Conservation (phyloP, 768 basidiomycete genomes). For the Hebeloma cylindrosporum region DNA sequence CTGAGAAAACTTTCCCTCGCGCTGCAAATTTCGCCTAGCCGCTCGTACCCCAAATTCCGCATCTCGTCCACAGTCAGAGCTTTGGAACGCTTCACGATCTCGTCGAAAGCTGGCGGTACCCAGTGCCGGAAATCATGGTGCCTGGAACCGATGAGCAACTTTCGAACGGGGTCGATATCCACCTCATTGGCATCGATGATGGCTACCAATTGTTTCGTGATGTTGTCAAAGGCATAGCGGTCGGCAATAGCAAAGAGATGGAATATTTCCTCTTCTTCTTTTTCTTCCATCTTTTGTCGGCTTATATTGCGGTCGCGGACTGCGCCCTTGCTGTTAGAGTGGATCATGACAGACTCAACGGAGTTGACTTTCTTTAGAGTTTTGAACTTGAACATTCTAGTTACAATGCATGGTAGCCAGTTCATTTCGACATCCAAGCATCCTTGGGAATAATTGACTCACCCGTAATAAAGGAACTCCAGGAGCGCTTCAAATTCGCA, state of each 20-base stretch:
- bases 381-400: too few species aligned
- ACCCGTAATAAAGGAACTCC: conserved; percentile 41
- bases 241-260: conserved; percentile 3
- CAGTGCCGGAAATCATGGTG: not conserved
- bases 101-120: not conserved
- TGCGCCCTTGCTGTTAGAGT: too few species aligned
- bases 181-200: not conserved
- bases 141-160: conserved; percentile 1
- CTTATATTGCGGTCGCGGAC: too few species aligned
- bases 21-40: too few species aligned
- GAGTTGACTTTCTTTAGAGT: too few species aligned
- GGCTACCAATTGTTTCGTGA: not conserved
- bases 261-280: not conserved
- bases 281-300: too few species aligned
- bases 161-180: not conserved
- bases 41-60: not conserved
- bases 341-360: too few species aligned
- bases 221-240: not conserved
- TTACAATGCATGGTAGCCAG: too few species aligned
- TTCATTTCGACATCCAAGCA: too few species aligned
- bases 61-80: conserved; percentile 3
- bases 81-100: not conserved
- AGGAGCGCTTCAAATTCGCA: conserved; percentile 39
- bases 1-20: too few species aligned
- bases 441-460: conserved; percentile 4